A percentile compares a stretch with the other conserved stretches of the same genome.
These are phyloP conservation scores for Anisodus tanguticus DNA, from an alignment of 257 asterid genomes.

Conservation along the genomic window DNA sequence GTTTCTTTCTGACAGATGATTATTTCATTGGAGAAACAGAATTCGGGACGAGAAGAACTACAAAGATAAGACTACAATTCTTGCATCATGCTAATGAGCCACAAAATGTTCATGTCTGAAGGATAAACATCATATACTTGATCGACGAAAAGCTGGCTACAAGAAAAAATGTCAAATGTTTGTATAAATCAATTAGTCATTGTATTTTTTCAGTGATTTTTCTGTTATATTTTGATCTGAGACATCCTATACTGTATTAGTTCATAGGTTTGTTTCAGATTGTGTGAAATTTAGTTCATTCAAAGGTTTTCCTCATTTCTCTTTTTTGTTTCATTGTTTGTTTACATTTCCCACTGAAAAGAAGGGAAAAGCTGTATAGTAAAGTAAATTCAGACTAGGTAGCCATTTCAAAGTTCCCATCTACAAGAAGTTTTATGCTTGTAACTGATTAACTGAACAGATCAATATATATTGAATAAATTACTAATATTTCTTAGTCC, in stretches of 20 bases:
- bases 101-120: neutral
- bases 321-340: neutral
- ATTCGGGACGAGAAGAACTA: neutral
- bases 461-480: neutral
- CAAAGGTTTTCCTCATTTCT: neutral
- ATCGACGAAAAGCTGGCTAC: neutral
- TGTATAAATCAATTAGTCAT: neutral
- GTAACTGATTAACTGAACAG: neutral
- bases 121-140: neutral
- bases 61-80: neutral
- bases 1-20: neutral
- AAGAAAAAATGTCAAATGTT: neutral
- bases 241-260: neutral
- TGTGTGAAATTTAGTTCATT: neutral
- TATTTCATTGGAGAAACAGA: neutral
- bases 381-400: neutral
- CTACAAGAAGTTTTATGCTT: neutral
- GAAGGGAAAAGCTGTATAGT: conserved; percentile 2
- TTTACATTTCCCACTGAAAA: neutral
- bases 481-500: neutral
- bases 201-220: neutral
- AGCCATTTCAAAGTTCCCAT: neutral
- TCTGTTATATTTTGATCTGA: neutral
- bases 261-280: neutral
- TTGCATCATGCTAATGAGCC: neutral